Conservation (phyloP, 2,329 filamentous ascomycete genomes). For the Penicillium sp. region DNA sequence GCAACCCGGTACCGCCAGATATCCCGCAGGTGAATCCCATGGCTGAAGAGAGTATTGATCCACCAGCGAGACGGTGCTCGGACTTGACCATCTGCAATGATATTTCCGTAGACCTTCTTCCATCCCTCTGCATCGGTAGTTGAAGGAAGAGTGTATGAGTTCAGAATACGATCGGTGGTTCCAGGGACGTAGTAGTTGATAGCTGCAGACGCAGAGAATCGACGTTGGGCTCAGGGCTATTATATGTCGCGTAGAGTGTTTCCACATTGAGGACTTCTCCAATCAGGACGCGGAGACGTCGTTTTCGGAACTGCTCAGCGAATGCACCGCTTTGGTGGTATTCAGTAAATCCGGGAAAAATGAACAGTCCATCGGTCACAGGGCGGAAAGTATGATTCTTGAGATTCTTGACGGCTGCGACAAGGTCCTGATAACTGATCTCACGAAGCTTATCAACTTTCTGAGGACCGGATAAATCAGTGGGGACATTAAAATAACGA, state of each 20-base stretch:
- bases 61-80: constrained; percentile 22
- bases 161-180: constrained; percentile 38
- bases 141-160: constrained; percentile 37
- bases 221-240: constrained; percentile 32
- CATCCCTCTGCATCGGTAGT: constrained; percentile 35
- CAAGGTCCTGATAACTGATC: constrained; percentile 33
- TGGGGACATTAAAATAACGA: constrained; percentile 33
- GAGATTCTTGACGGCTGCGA: constrained; percentile 38
- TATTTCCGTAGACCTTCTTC: constrained; percentile 41
- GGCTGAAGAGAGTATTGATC: constrained; percentile 15
- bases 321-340: constrained; percentile 41
- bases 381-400: constrained; percentile 50
- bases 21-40: constrained; percentile 36
- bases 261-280: constrained; percentile 49
- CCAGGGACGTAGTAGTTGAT: constrained; percentile 47
- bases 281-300: constrained; percentile 41
- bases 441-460: constrained; percentile 37
- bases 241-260: constrained; percentile 46
- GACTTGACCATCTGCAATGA: constrained; percentile 30
- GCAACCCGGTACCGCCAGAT: constrained; percentile 48
- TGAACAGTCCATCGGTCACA: constrained; percentile 45
- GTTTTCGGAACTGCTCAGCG: constrained; percentile 37
- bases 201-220: constrained; percentile 41
- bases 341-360: constrained; percentile 39
- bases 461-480: constrained; percentile 17